A percentile compares a stretch with the other conserved stretches of the same genome.
Conservation (phyloP, 345 rosid genomes). For the Populus ilicifolia region DNA sequence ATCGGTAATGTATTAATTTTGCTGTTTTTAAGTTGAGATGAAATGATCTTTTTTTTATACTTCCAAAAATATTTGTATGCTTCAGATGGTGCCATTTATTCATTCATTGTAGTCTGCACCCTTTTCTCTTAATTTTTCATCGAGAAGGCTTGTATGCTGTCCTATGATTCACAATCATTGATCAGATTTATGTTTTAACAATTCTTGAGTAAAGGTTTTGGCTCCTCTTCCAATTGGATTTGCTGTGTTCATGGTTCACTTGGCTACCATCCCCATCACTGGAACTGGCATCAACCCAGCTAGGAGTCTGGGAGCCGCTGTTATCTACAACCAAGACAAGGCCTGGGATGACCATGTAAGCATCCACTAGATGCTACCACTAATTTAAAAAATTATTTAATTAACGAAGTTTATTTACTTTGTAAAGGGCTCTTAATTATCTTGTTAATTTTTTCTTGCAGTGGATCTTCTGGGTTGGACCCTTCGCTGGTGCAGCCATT, state of each 20-base stretch:
- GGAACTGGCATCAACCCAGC: conserved; percentile 91
- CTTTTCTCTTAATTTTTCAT: neutral
- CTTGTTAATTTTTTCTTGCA: conserved; percentile 15
- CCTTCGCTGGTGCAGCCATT: conserved; percentile 73
- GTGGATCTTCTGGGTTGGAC: conserved; percentile 97
- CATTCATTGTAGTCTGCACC: neutral
- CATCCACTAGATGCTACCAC: neutral
- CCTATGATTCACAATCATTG: neutral
- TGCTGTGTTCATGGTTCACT: conserved; percentile 89
- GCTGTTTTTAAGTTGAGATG: too few species aligned
- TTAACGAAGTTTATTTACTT: neutral
- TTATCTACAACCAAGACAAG: conserved; percentile 47
- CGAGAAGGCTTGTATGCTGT: neutral
- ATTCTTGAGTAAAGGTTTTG: conserved; percentile 40
- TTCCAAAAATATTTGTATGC: neutral
- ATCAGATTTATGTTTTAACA: neutral
- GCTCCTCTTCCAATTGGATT: conserved; percentile 90
- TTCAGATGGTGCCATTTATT: neutral
- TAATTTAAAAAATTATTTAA: neutral
- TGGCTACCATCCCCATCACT: conserved; percentile 86
- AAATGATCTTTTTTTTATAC: too few species aligned
- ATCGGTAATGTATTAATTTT: too few species aligned
- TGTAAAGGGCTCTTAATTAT: neutral
- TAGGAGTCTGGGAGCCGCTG: conserved; percentile 82
- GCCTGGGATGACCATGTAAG: conserved; percentile 78